A percentile compares a stretch with the other conserved stretches of the same genome.
These are phyloP conservation scores for Rubus parviflorus DNA, from an alignment of 306 rosid genomes.

Conservation along the genomic window DNA sequence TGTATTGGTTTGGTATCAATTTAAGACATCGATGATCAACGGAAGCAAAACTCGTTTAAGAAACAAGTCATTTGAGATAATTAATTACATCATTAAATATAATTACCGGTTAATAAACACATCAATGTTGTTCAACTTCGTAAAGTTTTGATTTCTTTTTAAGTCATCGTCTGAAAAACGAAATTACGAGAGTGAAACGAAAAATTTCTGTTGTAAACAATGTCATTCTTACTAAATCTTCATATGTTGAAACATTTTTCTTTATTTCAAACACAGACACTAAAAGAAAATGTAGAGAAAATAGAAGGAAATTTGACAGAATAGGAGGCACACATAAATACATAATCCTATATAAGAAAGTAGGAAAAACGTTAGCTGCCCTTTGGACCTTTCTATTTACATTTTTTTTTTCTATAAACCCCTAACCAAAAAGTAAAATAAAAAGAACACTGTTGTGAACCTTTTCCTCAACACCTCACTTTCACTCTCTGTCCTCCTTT, in stretches of 20 bases:
- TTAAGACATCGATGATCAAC: not conserved
- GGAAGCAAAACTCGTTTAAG: not conserved
- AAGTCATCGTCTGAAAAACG: not conserved
- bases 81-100: not conserved
- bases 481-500: slow-evolving; percentile 5
- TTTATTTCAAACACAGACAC: not conserved
- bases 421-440: not conserved
- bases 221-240: not conserved
- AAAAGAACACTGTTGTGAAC: slow-evolving; percentile 17
- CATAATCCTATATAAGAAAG: slow-evolving; percentile 12
- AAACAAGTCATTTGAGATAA: not conserved
- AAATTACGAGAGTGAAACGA: not conserved
- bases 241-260: not conserved
- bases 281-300: not conserved
- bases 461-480: slow-evolving; percentile 34
- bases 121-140: not conserved
- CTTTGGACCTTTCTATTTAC: slow-evolving; percentile 20
- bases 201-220: not conserved
- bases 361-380: slow-evolving; percentile 23
- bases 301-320: not conserved
- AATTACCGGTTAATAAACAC: not conserved
- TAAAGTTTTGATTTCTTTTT: not conserved
- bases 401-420: too few relatives aligned
- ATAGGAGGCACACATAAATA: not conserved
- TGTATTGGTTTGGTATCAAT: not conserved